Evolutionary conservation across 1,284 basidiomycete species (phyloP).

Genomic region (Neonothopanus nambi): DNA sequence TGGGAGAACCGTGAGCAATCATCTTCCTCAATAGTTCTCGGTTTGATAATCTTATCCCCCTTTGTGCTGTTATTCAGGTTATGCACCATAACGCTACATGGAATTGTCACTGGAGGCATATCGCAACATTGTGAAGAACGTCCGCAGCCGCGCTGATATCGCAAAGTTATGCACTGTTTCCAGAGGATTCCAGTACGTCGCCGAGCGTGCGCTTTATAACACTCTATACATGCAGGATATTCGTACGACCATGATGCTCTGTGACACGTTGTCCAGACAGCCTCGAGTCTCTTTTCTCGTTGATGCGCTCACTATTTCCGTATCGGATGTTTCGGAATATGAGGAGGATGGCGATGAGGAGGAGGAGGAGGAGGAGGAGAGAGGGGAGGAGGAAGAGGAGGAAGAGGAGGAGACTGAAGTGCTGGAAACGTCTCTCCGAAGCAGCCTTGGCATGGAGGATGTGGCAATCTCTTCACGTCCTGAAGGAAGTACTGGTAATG

Average conservation of each 20-base stretch:
- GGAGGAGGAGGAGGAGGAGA: slow-evolving; percentile 14
- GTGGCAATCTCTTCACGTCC: not conserved
- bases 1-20: too few relatives aligned
- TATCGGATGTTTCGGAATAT: slow-evolving; percentile 22
- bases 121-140: slow-evolving; percentile 52
- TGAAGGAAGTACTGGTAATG: too few relatives aligned
- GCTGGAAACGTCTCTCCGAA: too few relatives aligned
- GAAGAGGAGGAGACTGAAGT: slow-evolving; percentile 2
- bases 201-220: slow-evolving; percentile 60
- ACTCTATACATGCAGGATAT: slow-evolving; percentile 48
- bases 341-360: slow-evolving; percentile 21
- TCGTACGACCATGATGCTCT: slow-evolving; percentile 40
- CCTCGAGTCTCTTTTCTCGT: slow-evolving; percentile 51
- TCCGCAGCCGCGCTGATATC: slow-evolving; percentile 52
- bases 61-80: too few relatives aligned
- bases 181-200: slow-evolving; percentile 50
- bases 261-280: slow-evolving; percentile 44
- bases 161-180: slow-evolving; percentile 56
- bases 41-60: too few relatives aligned
- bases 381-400: slow-evolving; percentile 18
- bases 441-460: not conserved
- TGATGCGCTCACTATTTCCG: slow-evolving; percentile 51
- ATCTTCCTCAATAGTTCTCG: too few relatives aligned
- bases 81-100: slow-evolving; percentile 42
- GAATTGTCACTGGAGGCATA: slow-evolving; percentile 58